A percentile compares a stretch with the other conserved stretches of the same genome.
phyloP scores from a whole-genome alignment of 1,139 yeast species.

The Pichia sp. region DNA sequence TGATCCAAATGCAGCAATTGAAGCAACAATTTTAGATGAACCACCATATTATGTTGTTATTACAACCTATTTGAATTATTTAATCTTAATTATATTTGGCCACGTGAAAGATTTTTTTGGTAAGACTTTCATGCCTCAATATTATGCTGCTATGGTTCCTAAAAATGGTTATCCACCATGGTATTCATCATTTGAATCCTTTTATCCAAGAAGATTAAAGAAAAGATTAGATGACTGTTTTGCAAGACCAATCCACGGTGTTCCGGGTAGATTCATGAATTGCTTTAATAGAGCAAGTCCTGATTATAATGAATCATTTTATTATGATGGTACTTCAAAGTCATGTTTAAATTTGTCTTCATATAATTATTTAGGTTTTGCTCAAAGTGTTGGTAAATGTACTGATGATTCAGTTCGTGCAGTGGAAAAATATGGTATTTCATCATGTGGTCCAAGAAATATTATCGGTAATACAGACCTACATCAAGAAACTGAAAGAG shows the following conservation, averaged over 20 bases:
- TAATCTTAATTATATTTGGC: constrained; percentile 79
- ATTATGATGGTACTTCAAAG: constrained; percentile 65
- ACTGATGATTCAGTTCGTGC: constrained; percentile 68
- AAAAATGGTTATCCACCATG: constrained; percentile 93
- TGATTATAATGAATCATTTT: constrained; percentile 52
- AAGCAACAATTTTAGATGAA: constrained; percentile 64
- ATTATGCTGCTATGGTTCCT: constrained; percentile 62
- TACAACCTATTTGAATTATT: constrained; percentile 77
- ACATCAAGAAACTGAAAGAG: constrained; percentile 65
- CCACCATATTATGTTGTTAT: constrained; percentile 79
- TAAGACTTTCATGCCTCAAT: constrained; percentile 58
- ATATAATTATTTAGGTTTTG: constrained; percentile 93
- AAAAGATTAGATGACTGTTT: constrained; percentile 90
- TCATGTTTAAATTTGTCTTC: constrained; percentile 84
- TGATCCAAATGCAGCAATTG: constrained; percentile 48
- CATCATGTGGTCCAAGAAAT: constrained; percentile 73
- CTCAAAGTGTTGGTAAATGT: constrained; percentile 89
- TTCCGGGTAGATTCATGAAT: constrained; percentile 86
- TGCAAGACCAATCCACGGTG: constrained; percentile 92
- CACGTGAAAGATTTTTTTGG: constrained; percentile 88
- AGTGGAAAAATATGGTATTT: constrained; percentile 63
- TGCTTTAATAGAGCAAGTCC: constrained; percentile 70
- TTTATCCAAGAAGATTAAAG: constrained; percentile 87
- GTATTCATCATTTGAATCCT: constrained; percentile 89
- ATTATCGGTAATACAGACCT: constrained; percentile 71